These are phyloP conservation scores for Brettanomyces sp. DNA, from an alignment of 805 yeast species.

Conservation along the genomic window DNA sequence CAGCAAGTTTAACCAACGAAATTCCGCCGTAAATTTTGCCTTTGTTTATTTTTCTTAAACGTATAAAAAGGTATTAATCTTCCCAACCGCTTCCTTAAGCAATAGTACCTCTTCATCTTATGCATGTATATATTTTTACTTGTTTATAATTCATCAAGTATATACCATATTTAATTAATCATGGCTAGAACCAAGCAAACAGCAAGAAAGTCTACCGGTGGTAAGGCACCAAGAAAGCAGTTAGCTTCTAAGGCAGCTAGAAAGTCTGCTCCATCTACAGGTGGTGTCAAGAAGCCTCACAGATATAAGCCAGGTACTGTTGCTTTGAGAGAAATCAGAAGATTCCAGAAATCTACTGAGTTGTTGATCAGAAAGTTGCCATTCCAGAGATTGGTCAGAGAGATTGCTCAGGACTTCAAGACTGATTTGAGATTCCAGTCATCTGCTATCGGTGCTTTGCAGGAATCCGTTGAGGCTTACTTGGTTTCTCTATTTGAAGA, in stretches of 20 bases:
- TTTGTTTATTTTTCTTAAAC: too few species aligned
- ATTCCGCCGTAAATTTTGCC: too few species aligned
- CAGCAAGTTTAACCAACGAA: too few species aligned
- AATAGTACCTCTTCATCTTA: too few species aligned
- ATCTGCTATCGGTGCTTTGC: slow-evolving; percentile 94
- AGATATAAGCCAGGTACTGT: slow-evolving; percentile 97
- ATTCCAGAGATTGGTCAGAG: slow-evolving; percentile 94
- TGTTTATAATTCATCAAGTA: slow-evolving; percentile 2
- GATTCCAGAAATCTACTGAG: slow-evolving; percentile 95
- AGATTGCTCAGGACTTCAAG: slow-evolving; percentile 90
- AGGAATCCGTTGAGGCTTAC: slow-evolving; percentile 98
- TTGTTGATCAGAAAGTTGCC: slow-evolving; percentile 92
- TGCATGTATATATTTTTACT: too few species aligned
- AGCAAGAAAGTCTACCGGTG: slow-evolving; percentile 92
- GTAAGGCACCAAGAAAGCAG: slow-evolving; percentile 94
- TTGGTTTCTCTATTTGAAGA: slow-evolving; percentile 93
- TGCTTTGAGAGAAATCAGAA: too few species aligned
- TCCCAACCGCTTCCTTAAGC: neutral
- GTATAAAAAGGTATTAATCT: neutral
- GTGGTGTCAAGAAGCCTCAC: slow-evolving; percentile 92
- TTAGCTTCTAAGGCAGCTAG: slow-evolving; percentile 88
- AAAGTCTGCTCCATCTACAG: slow-evolving; percentile 85
- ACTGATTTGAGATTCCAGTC: slow-evolving; percentile 94
- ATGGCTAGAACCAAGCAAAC: slow-evolving; percentile 95
- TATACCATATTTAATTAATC: slow-evolving; percentile 8